A percentile compares a stretch with the other conserved stretches of the same genome.
Conservation (phyloP, 176 grass and related monocot genomes). For the Oryza brachyantha region DNA sequence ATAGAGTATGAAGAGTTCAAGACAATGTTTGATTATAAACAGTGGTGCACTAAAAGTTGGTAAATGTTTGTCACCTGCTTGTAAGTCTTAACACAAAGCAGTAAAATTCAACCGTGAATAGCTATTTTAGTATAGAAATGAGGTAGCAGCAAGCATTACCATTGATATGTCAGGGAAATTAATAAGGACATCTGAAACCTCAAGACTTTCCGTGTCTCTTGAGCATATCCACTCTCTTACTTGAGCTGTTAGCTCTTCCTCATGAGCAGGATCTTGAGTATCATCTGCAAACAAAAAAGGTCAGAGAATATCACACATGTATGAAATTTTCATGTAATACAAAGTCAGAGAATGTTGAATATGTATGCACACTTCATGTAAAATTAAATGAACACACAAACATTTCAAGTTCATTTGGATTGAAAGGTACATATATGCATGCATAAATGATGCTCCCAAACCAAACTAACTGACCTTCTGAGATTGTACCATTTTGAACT, state of each 20-base stretch:
- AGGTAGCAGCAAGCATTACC: constrained; percentile 36
- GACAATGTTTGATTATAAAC: constrained; percentile 13
- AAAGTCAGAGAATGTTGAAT: neutral
- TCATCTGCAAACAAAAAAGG: constrained; percentile 58
- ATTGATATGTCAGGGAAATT: constrained; percentile 78
- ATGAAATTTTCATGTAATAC: neutral
- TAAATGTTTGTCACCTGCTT: neutral
- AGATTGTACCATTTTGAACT: constrained; percentile 55
- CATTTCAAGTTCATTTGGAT: neutral
- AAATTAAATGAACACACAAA: neutral
- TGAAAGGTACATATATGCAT: constrained; percentile 9
- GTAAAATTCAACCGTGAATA: neutral
- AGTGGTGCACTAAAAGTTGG: neutral
- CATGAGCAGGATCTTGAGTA: constrained; percentile 86
- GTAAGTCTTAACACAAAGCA: constrained; percentile 7
- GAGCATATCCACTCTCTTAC: constrained; percentile 81
- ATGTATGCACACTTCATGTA: neutral
- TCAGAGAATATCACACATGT: constrained; percentile 12
- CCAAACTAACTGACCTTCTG: constrained; percentile 65
- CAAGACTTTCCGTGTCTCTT: constrained; percentile 41
- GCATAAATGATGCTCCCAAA: constrained; percentile 20
- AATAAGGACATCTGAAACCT: constrained; percentile 71
- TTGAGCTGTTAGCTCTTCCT: constrained; percentile 61
- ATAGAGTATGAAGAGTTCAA: neutral
- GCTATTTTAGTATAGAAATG: constrained; percentile 4